Evolutionary conservation across 371 early-diverging fungal genomes (phyloP), one percentile per base, ranked within the genome.

Genomic region (Parasitella parasitica): DNA sequence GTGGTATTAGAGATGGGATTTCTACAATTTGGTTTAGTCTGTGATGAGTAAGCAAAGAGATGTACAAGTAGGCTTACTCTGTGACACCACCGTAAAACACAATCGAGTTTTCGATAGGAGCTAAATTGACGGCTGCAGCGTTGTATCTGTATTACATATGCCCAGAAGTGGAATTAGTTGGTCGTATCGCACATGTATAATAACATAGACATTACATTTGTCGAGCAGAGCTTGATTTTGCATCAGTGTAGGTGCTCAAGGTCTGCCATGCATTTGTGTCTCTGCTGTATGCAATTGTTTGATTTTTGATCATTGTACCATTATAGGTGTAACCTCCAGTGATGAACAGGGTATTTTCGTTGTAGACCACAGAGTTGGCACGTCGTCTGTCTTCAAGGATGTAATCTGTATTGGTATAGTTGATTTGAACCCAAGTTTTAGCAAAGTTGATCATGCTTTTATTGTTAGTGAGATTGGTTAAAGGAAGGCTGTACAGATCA

Each of bases 181-280:
- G 12, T 12, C 11, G 22, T 46, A 11, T 46, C 13, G 24, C 46
- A 20, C 8, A 24, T 12, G 20, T 18, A 28, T 18, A n/a, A 41
- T 28, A 28, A 12, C n/a, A n/a, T n/a, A n/a, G n/a, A n/a, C n/a
- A n/a, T 52, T 36, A 54, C 54, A 54, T 54, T 54, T 53, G 54
- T 30, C 41, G 43, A 15, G 12, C 7, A 18, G 9, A 13, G 15
- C 27, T 59, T 8, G 20, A 13, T n/a, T 51, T 37, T 8, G 59
- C 27, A 18, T 61, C 61, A n/a, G 48, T 24, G 46, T 61, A 61
- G 0, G n/a, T 16, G 16, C n/a, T 26, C 16, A 61, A 34, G 3
- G 16, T 54, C 13, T 61, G 46, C 61, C 61, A 61, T 26, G 54
- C 35, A 35, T 61, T 61, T 12, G 43, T 22, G 4, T 39, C 48